Evolutionary conservation across 768 basidiomycete genomes (phyloP).

Genomic region (Kwoniella botswanensis): DNA sequence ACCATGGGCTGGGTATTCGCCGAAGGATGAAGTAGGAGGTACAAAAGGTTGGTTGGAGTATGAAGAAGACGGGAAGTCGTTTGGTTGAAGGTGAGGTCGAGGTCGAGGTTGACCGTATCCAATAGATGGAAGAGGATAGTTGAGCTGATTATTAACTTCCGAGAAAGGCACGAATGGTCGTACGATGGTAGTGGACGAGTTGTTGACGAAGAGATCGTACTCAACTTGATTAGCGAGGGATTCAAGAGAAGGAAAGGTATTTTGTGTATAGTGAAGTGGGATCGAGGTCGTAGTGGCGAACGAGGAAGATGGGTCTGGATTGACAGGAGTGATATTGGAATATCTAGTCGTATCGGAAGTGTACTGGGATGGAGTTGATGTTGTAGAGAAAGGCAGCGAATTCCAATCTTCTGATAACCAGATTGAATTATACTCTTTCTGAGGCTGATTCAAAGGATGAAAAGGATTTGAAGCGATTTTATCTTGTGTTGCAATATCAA

Average conservation of each 20-base stretch:
- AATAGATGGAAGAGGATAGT: not conserved
- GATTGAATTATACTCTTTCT: not conserved
- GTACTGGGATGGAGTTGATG: not conserved
- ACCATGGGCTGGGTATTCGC: no score
- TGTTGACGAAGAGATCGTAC: not conserved
- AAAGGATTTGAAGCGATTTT: not conserved
- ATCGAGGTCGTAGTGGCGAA: not conserved
- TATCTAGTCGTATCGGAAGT: not conserved
- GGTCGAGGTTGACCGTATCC: not conserved
- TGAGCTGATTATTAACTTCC: not conserved
- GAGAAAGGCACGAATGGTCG: not conserved
- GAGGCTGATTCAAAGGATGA: constrained; percentile 2
- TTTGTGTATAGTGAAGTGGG: no score
- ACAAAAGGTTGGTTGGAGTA: not conserved
- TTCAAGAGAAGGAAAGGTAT: not conserved
- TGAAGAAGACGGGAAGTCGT: not conserved
- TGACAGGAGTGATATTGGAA: not conserved
- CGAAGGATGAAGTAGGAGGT: no score
- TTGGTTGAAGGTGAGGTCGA: no score
- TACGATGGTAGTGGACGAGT: not conserved
- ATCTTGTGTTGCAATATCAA: not conserved
- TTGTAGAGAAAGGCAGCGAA: not conserved
- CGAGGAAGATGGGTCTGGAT: not conserved
- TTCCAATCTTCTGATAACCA: constrained; percentile 16
- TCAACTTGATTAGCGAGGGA: no score